Conservation (phyloP, 2,329 filamentous ascomycete species). For the Thelonectria olida region DNA sequence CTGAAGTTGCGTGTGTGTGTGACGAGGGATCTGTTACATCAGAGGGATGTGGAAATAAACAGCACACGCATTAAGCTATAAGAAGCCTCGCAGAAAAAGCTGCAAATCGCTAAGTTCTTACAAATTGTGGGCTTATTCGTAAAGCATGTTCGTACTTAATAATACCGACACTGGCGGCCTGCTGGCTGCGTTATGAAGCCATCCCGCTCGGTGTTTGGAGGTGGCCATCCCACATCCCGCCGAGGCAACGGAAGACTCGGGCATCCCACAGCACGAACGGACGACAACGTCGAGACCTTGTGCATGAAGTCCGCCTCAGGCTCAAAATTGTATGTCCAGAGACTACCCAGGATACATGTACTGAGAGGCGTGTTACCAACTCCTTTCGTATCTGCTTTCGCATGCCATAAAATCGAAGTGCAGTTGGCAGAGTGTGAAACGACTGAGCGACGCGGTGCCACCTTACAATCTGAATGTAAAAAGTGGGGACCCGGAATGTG, state of each 20-base stretch:
- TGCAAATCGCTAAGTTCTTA: neutral
- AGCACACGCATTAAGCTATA: neutral
- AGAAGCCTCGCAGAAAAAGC: neutral
- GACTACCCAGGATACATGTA: too few relatives aligned
- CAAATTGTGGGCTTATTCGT: neutral
- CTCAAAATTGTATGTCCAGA: too few relatives aligned
- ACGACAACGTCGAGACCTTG: too few relatives aligned
- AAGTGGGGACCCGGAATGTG: too few relatives aligned
- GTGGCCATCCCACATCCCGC: constrained; percentile 3
- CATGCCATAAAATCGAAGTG: too few relatives aligned
- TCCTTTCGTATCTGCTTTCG: too few relatives aligned
- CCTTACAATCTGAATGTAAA: too few relatives aligned
- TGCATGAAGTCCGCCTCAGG: too few relatives aligned
- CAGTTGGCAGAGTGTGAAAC: too few relatives aligned
- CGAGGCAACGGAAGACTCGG: neutral
- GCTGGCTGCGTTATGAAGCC: neutral
- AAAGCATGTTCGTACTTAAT: neutral
- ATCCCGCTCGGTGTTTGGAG: constrained; percentile 10
- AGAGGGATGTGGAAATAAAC: neutral
- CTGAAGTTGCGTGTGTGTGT: neutral
- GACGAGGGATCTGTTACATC: neutral
- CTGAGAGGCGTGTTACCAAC: too few relatives aligned
- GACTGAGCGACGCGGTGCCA: too few relatives aligned
- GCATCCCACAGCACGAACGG: too few relatives aligned
- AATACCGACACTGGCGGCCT: neutral